Conservation (phyloP, 768 basidiomycete species). For the Tricholoma sp. region DNA sequence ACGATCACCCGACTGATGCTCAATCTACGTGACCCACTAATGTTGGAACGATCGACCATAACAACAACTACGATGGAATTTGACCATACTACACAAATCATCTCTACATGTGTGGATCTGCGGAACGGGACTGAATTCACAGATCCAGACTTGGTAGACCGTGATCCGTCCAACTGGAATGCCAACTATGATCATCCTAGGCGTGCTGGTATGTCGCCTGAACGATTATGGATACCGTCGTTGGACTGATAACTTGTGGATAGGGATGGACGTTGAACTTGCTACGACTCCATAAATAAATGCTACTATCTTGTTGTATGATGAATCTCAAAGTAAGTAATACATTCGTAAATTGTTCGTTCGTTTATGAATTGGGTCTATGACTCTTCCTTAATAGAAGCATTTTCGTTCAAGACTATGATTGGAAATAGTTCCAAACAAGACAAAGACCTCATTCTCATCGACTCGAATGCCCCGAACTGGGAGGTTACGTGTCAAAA, state of each 20-base stretch:
- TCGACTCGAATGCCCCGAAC: no score
- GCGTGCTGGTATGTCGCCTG: not conserved
- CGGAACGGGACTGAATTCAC: slow-evolving; percentile 4
- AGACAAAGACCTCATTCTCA: no score
- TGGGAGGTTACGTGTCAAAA: no score
- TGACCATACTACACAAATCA: not conserved
- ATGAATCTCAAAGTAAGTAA: not conserved
- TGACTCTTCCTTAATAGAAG: no score
- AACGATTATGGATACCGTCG: not conserved
- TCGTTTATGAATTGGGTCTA: no score
- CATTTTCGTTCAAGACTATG: no score
- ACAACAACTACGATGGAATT: not conserved
- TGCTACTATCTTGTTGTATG: not conserved
- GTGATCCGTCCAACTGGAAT: not conserved
- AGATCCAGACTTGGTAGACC: not conserved
- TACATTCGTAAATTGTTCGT: no score
- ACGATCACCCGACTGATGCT: slow-evolving; percentile 37
- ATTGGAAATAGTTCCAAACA: no score
- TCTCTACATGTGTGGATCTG: slow-evolving; percentile 4
- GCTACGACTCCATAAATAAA: not conserved
- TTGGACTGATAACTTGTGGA: not conserved
- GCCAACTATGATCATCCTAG: not conserved
- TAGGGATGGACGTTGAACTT: not conserved
- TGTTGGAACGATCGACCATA: not conserved
- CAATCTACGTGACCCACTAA: slow-evolving; percentile 35